Percentiles rank a stretch among this genome's conserved stretches.
Conservation (phyloP, 148 eudicot species). For the Dysphania ambrosioides region DNA sequence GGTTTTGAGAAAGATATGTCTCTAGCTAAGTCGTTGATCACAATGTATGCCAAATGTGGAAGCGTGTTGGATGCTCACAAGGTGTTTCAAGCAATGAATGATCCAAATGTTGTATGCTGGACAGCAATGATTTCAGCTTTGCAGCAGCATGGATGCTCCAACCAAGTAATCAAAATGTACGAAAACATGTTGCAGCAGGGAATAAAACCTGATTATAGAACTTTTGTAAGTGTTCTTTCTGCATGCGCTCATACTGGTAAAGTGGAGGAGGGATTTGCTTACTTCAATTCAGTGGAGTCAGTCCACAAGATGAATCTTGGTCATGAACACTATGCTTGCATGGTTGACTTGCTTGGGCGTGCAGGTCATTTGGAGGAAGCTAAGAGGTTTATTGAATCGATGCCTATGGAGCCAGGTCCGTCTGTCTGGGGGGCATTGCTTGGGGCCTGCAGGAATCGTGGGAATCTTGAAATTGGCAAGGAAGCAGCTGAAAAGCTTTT, state of each 20-base stretch:
- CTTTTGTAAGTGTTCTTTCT: constrained; percentile 47
- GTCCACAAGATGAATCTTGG: constrained; percentile 34
- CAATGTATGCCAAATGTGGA: constrained; percentile 52
- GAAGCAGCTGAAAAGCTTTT: constrained; percentile 34
- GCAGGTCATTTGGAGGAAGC: constrained; percentile 56
- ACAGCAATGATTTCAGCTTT: constrained; percentile 38
- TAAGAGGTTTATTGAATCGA: constrained; percentile 39
- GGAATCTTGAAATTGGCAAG: constrained; percentile 43
- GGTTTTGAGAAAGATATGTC: too few species aligned
- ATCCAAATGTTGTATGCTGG: constrained; percentile 29
- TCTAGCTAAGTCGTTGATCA: constrained; percentile 39
- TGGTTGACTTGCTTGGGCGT: constrained; percentile 65
- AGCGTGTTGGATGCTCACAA: constrained; percentile 36
- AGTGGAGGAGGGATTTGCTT: constrained; percentile 45
- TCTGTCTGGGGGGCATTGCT: constrained; percentile 59
- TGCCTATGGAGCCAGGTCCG: constrained; percentile 45
- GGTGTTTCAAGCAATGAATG: constrained; percentile 33
- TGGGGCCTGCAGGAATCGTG: constrained; percentile 49
- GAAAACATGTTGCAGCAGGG: constrained; percentile 30
- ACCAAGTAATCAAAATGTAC: constrained; percentile 27
- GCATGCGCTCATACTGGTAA: constrained; percentile 54
- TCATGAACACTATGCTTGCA: constrained; percentile 48
- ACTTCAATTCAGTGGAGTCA: constrained; percentile 37
- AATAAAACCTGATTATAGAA: constrained; percentile 39
- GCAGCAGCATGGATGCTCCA: constrained; percentile 35